These are phyloP conservation scores for Cucurbita ficifolia DNA, from an alignment of 306 rosid species.

Conservation along the genomic window DNA sequence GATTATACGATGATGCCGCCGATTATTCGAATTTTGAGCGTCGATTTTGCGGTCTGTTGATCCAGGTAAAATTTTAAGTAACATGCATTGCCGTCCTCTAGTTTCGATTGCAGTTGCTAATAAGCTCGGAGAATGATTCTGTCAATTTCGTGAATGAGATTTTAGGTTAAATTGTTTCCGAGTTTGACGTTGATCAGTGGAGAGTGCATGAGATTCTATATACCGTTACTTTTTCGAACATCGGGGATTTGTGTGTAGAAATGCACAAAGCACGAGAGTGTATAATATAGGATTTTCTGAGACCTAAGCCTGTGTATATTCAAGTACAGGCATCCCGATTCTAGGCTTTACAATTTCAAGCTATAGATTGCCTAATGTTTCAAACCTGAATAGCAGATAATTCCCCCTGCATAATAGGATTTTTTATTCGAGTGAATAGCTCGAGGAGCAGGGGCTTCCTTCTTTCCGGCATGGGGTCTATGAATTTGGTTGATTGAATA, in stretches of 20 bases:
- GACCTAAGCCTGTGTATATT: not conserved
- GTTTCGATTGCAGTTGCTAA: not conserved
- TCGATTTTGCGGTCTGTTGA: not conserved
- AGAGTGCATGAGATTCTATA: not conserved
- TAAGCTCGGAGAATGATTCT: not conserved
- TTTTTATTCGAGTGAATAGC: too few species aligned
- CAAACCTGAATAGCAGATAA: not conserved
- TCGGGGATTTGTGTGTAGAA: not conserved
- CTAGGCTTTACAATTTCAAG: not conserved
- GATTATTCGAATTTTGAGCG: not conserved
- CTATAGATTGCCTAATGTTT: not conserved
- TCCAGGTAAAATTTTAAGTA: not conserved
- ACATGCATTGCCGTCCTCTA: not conserved
- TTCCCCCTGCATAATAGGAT: not conserved
- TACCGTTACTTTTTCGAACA: not conserved
- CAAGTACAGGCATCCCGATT: not conserved
- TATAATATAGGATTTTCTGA: not conserved
- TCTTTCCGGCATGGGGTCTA: too few species aligned
- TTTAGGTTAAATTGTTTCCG: not conserved
- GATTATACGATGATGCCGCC: not conserved
- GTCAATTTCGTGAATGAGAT: not conserved
- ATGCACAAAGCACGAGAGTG: not conserved
- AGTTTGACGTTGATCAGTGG: not conserved
- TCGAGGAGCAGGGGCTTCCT: too few species aligned
- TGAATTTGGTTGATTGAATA: too few species aligned